Conservation (phyloP, 371 early-diverging fungal genomes). For the Lichtheimia corymbifera region DNA sequence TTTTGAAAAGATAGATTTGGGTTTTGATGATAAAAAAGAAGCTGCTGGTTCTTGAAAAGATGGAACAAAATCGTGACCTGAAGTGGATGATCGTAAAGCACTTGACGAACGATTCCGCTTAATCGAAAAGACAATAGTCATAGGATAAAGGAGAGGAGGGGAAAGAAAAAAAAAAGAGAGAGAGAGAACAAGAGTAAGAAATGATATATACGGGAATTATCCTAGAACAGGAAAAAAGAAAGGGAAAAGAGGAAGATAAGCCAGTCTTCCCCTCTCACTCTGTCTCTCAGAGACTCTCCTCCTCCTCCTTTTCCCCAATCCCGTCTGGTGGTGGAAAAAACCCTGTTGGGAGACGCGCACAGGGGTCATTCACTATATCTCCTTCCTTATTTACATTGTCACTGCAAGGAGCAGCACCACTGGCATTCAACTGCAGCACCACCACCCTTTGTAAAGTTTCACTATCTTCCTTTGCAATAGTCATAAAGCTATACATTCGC, state of each 20-base stretch:
- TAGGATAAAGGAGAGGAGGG: background rate
- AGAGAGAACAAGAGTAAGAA: background rate
- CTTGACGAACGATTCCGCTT: background rate
- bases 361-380: too few species aligned
- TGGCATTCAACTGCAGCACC: too few species aligned
- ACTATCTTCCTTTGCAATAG: too few species aligned
- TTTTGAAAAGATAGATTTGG: slow-evolving; percentile 6
- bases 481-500: too few species aligned
- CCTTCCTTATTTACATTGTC: too few species aligned
- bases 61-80: too few species aligned
- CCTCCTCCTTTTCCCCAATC: too few species aligned
- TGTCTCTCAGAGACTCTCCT: too few species aligned
- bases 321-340: too few species aligned
- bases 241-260: background rate
- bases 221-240: background rate
- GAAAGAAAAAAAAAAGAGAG: background rate
- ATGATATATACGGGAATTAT: background rate
- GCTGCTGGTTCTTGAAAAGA: slow-evolving; percentile 2
- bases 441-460: too few species aligned
- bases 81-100: background rate
- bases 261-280: background rate
- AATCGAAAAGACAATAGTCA: slow-evolving; percentile 1
- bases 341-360: too few species aligned
- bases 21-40: background rate
- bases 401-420: too few species aligned